These are phyloP conservation scores for Jamesozyma lodderae DNA, from an alignment of 805 yeast genomes.

Conservation along the genomic window DNA sequence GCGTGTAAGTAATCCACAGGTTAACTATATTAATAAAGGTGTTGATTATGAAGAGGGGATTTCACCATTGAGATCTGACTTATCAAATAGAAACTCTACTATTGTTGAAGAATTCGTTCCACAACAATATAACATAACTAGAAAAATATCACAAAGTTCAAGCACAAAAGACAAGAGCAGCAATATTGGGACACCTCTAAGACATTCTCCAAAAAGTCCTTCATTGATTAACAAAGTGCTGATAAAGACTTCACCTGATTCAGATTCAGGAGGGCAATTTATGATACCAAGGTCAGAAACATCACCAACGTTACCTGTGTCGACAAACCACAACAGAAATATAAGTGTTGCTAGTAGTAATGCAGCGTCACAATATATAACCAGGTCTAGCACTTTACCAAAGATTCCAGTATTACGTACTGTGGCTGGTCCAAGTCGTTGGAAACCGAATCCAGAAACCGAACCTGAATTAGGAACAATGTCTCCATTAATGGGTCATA, in stretches of 20 bases:
- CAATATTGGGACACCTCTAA: background rate
- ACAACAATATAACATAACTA: slow-evolving; percentile 9
- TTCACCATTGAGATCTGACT: background rate
- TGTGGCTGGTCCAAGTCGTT: background rate
- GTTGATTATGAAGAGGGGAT: too few species aligned
- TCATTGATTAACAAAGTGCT: slow-evolving; percentile 16
- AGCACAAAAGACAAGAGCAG: background rate
- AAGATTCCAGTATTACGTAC: background rate
- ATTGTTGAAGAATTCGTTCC: slow-evolving; percentile 6
- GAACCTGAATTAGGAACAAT: too few species aligned
- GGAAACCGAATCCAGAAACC: too few species aligned
- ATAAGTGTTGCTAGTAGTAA: background rate
- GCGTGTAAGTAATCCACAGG: too few species aligned
- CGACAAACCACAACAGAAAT: background rate
- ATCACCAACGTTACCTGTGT: background rate
- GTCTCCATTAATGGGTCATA: too few species aligned
- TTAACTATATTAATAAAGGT: too few species aligned
- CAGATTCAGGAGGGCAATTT: background rate
- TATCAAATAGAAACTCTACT: background rate
- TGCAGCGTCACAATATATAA: too few species aligned
- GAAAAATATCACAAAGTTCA: slow-evolving; percentile 5
- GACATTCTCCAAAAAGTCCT: slow-evolving; percentile 11
- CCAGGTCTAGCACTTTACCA: background rate
- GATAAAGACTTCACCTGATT: background rate
- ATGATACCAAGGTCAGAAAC: background rate